Base-by-base conservation (phyloP, 106 monocot genomes). In the Narthecium ossifragum region DNA sequence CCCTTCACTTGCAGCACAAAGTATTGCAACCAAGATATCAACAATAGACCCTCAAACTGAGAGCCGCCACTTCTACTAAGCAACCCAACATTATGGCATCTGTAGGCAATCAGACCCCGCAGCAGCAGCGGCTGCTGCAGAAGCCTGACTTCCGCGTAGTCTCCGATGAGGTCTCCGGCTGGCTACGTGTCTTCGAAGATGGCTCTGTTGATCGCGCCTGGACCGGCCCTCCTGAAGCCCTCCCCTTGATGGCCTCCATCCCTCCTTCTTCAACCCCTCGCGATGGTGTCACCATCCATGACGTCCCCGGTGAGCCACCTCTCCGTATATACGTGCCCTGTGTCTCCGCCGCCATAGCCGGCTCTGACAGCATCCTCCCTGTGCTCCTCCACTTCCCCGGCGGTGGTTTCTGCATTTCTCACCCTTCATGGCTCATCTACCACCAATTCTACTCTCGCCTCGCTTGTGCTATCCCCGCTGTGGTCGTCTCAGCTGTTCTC, bases 141-240 rank as follows among this genome's bases (percentile, higher is more conserved):
- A n/a, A n/a, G n/a, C n/a, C n/a, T n/a, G n/a, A n/a, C n/a, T n/a
- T n/a, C n/a, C n/a, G n/a, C n/a, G n/a, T n/a, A n/a, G n/a, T n/a
- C n/a, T n/a, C n/a, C n/a, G 92, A 92, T 49, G 84, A 92, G 65
- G 84, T 92, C 60, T 78, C 88, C 61, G 81, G 81, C 51, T 88
- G 88, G 88, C 81, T 92, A 28, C 78, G 81, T 8, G 32, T 92
- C 31, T 76, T 60, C 58, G 74, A 66, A 20, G 92, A 92, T 41
- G 92, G 92, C 3, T 65, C 88, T 11, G 92, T 92, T 31, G 92
- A 92, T 50, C 84, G 92, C 8, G 81, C 80, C 2, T 92, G 88
- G 92, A 88, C 78, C 13, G 92, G 92, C 1, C 78, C 81, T 0
- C 78, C 80, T 7, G 75, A 84, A 36, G 75, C 70, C 17, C 73